Percentiles rank a stretch among this genome's conserved stretches.
phyloP scores from a whole-genome alignment of 2,329 filamentous ascomycete species.

The Ilyonectria mors-panacis region DNA sequence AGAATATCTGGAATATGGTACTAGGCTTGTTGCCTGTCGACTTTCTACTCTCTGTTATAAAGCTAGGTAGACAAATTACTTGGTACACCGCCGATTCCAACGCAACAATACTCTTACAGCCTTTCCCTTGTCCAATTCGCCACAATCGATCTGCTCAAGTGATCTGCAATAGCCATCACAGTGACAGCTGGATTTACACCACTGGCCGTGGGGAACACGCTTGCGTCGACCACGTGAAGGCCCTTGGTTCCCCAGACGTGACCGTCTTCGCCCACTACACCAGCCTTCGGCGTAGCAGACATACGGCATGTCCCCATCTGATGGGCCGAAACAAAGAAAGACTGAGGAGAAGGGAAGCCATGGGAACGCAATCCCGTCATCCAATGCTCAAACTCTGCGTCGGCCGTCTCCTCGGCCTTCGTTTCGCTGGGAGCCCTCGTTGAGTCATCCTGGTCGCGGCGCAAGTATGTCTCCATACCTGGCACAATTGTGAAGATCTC shows the following conservation, averaged over 20 bases:
- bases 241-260: constrained; percentile 73
- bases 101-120: neutral
- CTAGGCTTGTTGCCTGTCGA: neutral
- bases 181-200: constrained; percentile 84
- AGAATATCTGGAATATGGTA: neutral
- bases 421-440: neutral
- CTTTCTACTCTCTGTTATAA: neutral
- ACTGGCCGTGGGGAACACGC: constrained; percentile 77
- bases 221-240: constrained; percentile 78
- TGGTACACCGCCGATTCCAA: neutral
- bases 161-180: constrained; percentile 74
- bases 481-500: constrained; percentile 78
- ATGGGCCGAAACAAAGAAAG: constrained; percentile 74
- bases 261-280: constrained; percentile 68
- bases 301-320: constrained; percentile 83
- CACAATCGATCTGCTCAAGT: constrained; percentile 14
- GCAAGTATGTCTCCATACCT: constrained; percentile 72
- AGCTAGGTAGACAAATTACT: neutral
- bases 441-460: constrained; percentile 32
- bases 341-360: constrained; percentile 44
- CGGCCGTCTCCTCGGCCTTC: constrained; percentile 58
- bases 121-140: constrained; percentile 8
- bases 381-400: constrained; percentile 65
- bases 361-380: constrained; percentile 10
- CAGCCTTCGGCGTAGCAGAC: constrained; percentile 63